A percentile compares a stretch with the other conserved stretches of the same genome.
These are phyloP conservation scores for Xylariaceae sp. DNA, from an alignment of 2,329 filamentous ascomycete species.

Conservation along the genomic window DNA sequence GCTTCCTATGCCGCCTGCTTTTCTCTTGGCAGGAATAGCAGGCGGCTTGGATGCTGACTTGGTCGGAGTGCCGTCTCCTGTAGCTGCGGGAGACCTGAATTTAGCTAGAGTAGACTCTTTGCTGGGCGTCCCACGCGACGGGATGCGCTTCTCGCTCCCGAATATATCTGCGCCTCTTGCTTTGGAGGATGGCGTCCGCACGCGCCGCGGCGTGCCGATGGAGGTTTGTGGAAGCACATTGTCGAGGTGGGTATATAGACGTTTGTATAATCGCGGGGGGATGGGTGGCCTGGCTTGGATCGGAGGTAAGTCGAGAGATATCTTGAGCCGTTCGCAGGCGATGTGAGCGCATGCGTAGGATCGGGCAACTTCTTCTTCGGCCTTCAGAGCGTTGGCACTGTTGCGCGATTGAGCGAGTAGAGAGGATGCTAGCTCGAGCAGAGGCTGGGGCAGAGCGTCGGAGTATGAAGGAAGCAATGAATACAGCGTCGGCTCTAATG, in stretches of 20 bases:
- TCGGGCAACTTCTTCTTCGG: slow-evolving; percentile 84
- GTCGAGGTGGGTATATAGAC: slow-evolving; percentile 78
- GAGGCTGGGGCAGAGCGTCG: slow-evolving; percentile 62
- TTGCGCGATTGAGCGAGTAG: slow-evolving; percentile 78
- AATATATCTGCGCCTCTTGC: slow-evolving; percentile 34
- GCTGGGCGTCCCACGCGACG: slow-evolving; percentile 45
- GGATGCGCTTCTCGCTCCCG: slow-evolving; percentile 33
- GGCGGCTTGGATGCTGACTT: slow-evolving; percentile 40
- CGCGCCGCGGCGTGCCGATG: slow-evolving; percentile 22
- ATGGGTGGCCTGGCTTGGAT: slow-evolving; percentile 75
- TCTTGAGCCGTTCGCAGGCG: slow-evolving; percentile 82
- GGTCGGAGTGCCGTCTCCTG: slow-evolving; percentile 39
- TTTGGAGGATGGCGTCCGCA: slow-evolving; percentile 35
- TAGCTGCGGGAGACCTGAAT: slow-evolving; percentile 41
- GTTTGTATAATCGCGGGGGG: slow-evolving; percentile 77
- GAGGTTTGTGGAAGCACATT: slow-evolving; percentile 56
- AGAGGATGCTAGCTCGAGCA: slow-evolving; percentile 69
- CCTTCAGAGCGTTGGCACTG: slow-evolving; percentile 73
- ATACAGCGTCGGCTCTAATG: slow-evolving; percentile 70
- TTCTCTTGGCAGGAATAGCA: slow-evolving; percentile 31
- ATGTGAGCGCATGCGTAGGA: slow-evolving; percentile 83
- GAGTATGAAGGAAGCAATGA: slow-evolving; percentile 72
- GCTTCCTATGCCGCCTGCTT: slow-evolving; percentile 25
- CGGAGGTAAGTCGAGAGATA: slow-evolving; percentile 70
- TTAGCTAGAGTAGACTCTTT: slow-evolving; percentile 44